These are phyloP conservation scores for Diaporthe nobilis DNA, from an alignment of 2,329 filamentous ascomycete genomes.

Conservation along the genomic window DNA sequence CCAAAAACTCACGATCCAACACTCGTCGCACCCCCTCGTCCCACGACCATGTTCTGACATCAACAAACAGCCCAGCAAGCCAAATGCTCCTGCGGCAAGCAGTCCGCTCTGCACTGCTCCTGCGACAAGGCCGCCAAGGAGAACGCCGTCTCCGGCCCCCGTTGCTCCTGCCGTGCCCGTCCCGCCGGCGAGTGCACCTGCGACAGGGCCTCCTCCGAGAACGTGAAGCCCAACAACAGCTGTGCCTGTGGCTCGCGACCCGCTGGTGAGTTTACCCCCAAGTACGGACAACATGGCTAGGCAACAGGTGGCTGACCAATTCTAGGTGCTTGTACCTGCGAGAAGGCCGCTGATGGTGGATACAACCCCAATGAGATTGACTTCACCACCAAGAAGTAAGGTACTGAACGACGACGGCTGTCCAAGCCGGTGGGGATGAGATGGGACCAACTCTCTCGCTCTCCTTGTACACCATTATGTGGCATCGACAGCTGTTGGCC, in stretches of 20 bases:
- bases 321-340: constrained; percentile 83
- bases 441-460: background rate
- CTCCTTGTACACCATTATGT: background rate
- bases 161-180: constrained; percentile 88
- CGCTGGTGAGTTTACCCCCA: constrained; percentile 66
- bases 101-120: constrained; percentile 87
- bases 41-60: background rate
- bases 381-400: constrained; percentile 80
- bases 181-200: constrained; percentile 87
- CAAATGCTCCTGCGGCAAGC: constrained; percentile 90
- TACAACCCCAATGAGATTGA: constrained; percentile 83
- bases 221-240: constrained; percentile 69
- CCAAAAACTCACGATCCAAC: constrained; percentile 40
- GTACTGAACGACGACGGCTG: background rate
- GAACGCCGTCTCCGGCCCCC: constrained; percentile 79
- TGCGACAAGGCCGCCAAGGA: constrained; percentile 83
- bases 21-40: background rate
- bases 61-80: constrained; percentile 69
- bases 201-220: constrained; percentile 79
- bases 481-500: background rate
- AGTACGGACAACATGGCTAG: background rate
- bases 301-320: constrained; percentile 26
- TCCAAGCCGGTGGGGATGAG: background rate
- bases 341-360: constrained; percentile 76
- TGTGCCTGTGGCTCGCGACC: constrained; percentile 86